A percentile compares a stretch with the other conserved stretches of the same genome.
phyloP scores from a whole-genome alignment of 805 yeast species.

The Candida xyloterini region DNA sequence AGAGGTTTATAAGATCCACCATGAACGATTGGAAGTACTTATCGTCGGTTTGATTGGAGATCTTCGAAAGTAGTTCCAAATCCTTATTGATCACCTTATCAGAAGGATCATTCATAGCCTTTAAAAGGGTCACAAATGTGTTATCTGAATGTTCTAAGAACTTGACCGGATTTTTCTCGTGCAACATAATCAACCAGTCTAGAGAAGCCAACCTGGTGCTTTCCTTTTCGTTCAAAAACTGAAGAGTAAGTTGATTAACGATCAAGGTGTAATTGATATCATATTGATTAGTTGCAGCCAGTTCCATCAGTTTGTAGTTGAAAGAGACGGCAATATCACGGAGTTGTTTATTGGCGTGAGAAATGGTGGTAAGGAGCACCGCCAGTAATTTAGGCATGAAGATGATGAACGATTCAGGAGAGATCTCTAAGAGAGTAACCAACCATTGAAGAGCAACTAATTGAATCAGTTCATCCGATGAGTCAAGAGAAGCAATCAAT shows the following conservation, averaged over 20 bases:
- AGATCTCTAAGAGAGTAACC: slow-evolving; percentile 62
- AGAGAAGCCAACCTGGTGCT: slow-evolving; percentile 78
- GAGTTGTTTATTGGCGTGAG: slow-evolving; percentile 49
- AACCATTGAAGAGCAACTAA: slow-evolving; percentile 81
- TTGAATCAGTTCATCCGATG: slow-evolving; percentile 73
- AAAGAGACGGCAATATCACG: slow-evolving; percentile 53
- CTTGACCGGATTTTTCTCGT: slow-evolving; percentile 61
- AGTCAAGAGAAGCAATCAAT: slow-evolving; percentile 73
- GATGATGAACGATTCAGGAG: slow-evolving; percentile 72
- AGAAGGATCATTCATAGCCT: slow-evolving; percentile 65
- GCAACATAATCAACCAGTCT: slow-evolving; percentile 86
- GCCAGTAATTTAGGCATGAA: slow-evolving; percentile 74
- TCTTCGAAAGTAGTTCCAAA: slow-evolving; percentile 66
- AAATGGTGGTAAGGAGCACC: slow-evolving; percentile 60
- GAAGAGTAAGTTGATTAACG: slow-evolving; percentile 67
- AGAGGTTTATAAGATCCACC: slow-evolving; percentile 63
- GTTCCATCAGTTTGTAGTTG: slow-evolving; percentile 53
- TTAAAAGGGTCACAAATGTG: slow-evolving; percentile 73
- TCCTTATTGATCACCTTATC: slow-evolving; percentile 76
- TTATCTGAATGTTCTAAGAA: slow-evolving; percentile 55
- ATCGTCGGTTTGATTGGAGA: slow-evolving; percentile 69
- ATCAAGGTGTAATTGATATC: slow-evolving; percentile 53
- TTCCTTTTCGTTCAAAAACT: slow-evolving; percentile 72
- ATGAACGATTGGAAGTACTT: slow-evolving; percentile 74
- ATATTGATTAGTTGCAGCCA: slow-evolving; percentile 37